Evolutionary conservation across 2,329 filamentous ascomycete species (phyloP).

Genomic region (Penicillium sclerotiorum): DNA sequence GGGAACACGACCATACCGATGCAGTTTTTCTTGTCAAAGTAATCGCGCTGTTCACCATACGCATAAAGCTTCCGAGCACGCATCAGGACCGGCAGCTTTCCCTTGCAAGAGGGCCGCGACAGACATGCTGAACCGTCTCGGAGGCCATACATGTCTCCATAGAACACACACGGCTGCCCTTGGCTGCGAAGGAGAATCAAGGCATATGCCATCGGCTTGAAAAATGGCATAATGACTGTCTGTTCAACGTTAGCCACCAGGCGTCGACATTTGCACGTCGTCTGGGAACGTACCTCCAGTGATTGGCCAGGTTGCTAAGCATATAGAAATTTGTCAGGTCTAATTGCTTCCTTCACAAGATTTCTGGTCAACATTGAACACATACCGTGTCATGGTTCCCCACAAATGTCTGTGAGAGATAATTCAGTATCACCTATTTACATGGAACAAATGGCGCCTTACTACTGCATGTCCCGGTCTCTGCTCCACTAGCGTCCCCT

Average conservation of each 20-base stretch:
- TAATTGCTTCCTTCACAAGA: neutral
- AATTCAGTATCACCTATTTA: neutral
- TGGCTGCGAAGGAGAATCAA: conserved; percentile 69
- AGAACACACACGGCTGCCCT: conserved; percentile 70
- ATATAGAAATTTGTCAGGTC: neutral
- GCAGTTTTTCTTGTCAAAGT: conserved; percentile 63
- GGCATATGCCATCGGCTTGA: conserved; percentile 72
- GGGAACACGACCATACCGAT: conserved; percentile 49
- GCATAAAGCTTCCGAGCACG: conserved; percentile 67
- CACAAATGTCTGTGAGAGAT: conserved; percentile 58
- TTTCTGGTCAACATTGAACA: neutral
- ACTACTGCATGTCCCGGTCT: conserved; percentile 61
- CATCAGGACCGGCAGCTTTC: conserved; percentile 60
- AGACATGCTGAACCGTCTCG: conserved; percentile 45
- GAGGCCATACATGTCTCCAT: conserved; percentile 69
- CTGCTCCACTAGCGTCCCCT: conserved; percentile 59
- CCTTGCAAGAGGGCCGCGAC: conserved; percentile 54
- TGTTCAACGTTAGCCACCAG: conserved; percentile 22
- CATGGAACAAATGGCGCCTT: conserved; percentile 29
- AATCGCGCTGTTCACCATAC: conserved; percentile 66
- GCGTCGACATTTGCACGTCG: neutral
- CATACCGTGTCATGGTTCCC: conserved; percentile 70
- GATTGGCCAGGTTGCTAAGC: conserved; percentile 61
- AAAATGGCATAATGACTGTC: conserved; percentile 64
- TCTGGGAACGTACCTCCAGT: conserved; percentile 48